These are phyloP conservation scores for Trichoderma lentiforme DNA, from an alignment of 2,329 filamentous ascomycete species.

Conservation along the genomic window DNA sequence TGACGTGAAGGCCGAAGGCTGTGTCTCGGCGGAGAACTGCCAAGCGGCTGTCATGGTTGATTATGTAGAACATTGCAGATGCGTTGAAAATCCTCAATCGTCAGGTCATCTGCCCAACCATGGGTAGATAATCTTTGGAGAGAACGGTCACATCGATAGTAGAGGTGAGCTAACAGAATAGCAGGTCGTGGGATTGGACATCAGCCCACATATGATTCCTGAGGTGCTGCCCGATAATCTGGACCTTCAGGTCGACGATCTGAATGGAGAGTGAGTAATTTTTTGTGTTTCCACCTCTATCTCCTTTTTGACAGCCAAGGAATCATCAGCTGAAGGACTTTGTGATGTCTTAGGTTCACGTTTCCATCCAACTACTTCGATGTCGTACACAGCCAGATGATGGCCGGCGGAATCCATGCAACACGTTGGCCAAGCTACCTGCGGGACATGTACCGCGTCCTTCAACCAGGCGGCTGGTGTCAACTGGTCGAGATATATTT, in stretches of 20 bases:
- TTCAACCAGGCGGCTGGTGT: constrained; percentile 77
- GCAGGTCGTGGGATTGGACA: constrained; percentile 70
- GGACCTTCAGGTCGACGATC: constrained; percentile 68
- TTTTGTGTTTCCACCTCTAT: neutral
- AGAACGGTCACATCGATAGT: neutral
- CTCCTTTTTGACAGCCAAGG: neutral
- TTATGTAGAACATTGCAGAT: neutral
- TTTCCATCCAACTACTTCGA: constrained; percentile 73
- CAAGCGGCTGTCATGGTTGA: too few species aligned
- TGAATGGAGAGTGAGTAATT: constrained; percentile 56
- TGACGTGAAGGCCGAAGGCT: neutral
- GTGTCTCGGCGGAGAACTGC: neutral
- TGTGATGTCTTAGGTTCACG: constrained; percentile 50
- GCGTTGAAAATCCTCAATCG: neutral
- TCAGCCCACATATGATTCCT: constrained; percentile 66
- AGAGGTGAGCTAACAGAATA: neutral
- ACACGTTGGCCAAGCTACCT: constrained; percentile 74
- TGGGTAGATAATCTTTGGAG: neutral
- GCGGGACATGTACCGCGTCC: constrained; percentile 67
- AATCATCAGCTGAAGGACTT: neutral
- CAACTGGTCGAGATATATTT: constrained; percentile 87
- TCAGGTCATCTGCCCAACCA: neutral
- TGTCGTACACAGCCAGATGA: constrained; percentile 73
- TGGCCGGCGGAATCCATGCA: constrained; percentile 68
- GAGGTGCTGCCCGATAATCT: constrained; percentile 64